These are phyloP conservation scores for Phytophthora quininea DNA, from an alignment of 352 stramenopile species.

Conservation along the genomic window DNA sequence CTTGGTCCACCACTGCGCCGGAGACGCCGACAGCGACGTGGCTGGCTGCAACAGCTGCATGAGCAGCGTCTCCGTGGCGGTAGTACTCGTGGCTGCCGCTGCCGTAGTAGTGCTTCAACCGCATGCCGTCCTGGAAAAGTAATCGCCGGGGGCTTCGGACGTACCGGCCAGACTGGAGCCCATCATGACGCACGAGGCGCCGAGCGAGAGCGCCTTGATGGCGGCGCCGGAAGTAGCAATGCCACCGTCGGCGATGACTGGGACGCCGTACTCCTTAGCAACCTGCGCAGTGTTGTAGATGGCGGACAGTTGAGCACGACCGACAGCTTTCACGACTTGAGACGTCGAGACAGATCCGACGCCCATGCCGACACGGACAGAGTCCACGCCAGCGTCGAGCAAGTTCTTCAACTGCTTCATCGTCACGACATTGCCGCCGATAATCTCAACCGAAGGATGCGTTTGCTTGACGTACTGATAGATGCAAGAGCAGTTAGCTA, in stretches of 20 bases:
- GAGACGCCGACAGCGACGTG: slow-evolving; percentile 98
- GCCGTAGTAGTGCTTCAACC: slow-evolving; percentile 98
- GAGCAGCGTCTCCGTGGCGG: slow-evolving; percentile 59
- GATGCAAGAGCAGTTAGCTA: background rate
- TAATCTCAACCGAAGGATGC: slow-evolving; percentile 93
- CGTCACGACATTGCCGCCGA: slow-evolving; percentile 99
- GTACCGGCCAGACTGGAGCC: slow-evolving; percentile 97
- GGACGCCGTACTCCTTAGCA: slow-evolving; percentile 94
- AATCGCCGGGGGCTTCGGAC: slow-evolving; percentile 98
- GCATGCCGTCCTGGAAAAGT: slow-evolving; percentile 99
- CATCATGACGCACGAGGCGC: slow-evolving; percentile 99
- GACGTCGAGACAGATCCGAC: slow-evolving; percentile 99
- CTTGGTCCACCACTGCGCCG: slow-evolving; percentile 98
- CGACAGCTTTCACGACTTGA: slow-evolving; percentile 98
- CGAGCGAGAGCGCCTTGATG: slow-evolving; percentile 96
- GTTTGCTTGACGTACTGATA: slow-evolving; percentile 90
- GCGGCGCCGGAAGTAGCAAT: slow-evolving; percentile 97
- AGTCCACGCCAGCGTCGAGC: slow-evolving; percentile 98
- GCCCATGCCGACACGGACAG: slow-evolving; percentile 98
- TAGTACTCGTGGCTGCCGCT: slow-evolving; percentile 96
- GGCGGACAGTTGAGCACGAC: slow-evolving; percentile 96
- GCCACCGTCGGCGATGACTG: slow-evolving; percentile 98
- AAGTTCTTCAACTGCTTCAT: slow-evolving; percentile 95
- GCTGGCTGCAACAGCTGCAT: slow-evolving; percentile 77
- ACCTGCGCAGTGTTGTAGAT: slow-evolving; percentile 98